Evolutionary conservation across 352 stramenopile genomes (phyloP).

Genomic region (Pythium apleroticum): DNA sequence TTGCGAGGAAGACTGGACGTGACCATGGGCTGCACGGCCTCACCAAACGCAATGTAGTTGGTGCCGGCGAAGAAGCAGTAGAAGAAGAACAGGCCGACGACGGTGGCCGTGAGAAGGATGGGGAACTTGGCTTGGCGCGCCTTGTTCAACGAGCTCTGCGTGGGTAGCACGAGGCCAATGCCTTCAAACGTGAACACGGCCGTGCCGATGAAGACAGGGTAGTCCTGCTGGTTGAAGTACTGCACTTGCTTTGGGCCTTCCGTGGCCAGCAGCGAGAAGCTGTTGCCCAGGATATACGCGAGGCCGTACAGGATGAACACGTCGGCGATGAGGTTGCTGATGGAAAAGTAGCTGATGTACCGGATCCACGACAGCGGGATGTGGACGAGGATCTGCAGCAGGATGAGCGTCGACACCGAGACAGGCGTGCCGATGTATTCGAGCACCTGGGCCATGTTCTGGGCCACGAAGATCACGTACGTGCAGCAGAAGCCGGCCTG

Average conservation of each 20-base stretch:
- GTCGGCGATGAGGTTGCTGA: constrained; percentile 82
- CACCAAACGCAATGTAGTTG: constrained; percentile 81
- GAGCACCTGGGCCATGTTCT: constrained; percentile 77
- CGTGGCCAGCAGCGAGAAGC: constrained; percentile 55
- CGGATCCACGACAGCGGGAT: constrained; percentile 83
- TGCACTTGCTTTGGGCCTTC: constrained; percentile 49
- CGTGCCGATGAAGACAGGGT: constrained; percentile 78
- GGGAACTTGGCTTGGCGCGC: constrained; percentile 68
- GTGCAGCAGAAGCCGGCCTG: constrained; percentile 84
- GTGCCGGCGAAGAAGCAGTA: constrained; percentile 81
- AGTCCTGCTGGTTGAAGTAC: constrained; percentile 73
- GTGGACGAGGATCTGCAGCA: constrained; percentile 74
- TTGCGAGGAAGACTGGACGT: constrained; percentile 72
- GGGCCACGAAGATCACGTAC: constrained; percentile 82
- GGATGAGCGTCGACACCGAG: constrained; percentile 55
- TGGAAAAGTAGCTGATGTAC: constrained; percentile 86
- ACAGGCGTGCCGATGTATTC: constrained; percentile 46
- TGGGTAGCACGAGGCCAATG: constrained; percentile 78
- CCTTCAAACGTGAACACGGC: constrained; percentile 83
- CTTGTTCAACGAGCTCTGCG: constrained; percentile 62
- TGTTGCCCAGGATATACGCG: constrained; percentile 72
- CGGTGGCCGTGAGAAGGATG: constrained; percentile 51
- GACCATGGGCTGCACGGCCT: constrained; percentile 60
- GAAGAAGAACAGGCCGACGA: constrained; percentile 72
- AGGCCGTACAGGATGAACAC: constrained; percentile 85